These are phyloP conservation scores for Cyclocybe cylindracea DNA, from an alignment of 768 basidiomycete genomes.

Conservation along the genomic window DNA sequence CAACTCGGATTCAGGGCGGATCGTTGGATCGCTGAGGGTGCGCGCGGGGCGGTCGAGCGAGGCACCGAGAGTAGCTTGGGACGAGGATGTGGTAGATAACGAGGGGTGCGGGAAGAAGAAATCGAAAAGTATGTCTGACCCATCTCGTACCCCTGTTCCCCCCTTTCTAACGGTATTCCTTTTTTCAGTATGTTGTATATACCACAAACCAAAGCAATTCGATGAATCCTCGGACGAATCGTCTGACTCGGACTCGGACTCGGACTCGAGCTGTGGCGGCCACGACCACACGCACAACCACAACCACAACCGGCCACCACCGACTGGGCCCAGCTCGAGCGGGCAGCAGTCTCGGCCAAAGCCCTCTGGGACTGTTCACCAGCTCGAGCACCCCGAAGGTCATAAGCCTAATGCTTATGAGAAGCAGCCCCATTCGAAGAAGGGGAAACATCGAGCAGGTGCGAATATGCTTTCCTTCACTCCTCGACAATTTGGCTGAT, in stretches of 20 bases:
- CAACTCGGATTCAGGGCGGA: slow-evolving; percentile 15
- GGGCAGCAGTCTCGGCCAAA: slow-evolving; percentile 1
- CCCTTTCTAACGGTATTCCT: not conserved
- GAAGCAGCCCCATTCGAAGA: slow-evolving; percentile 33
- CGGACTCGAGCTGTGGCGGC: slow-evolving; percentile 24
- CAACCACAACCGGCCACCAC: slow-evolving; percentile 11
- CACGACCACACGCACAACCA: slow-evolving; percentile 17
- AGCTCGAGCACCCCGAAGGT: slow-evolving; percentile 25
- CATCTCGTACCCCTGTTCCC: not conserved
- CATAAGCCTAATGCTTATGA: slow-evolving; percentile 54
- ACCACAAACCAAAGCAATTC: slow-evolving; percentile 77
- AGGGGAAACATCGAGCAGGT: slow-evolving; percentile 33
- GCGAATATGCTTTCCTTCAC: not conserved
- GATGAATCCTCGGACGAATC: slow-evolving; percentile 80
- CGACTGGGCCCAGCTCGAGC: slow-evolving; percentile 1
- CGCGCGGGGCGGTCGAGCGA: slow-evolving; percentile 48
- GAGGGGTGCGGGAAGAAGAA: slow-evolving; percentile 88
- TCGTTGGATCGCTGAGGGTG: slow-evolving; percentile 58
- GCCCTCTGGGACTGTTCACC: slow-evolving; percentile 11
- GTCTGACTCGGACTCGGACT: slow-evolving; percentile 55
- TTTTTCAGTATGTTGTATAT: slow-evolving; percentile 87
- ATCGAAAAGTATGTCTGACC: slow-evolving; percentile 76
- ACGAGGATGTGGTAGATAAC: slow-evolving; percentile 85
- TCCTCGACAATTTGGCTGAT: slow-evolving; percentile 3
- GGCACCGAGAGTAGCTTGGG: slow-evolving; percentile 75